phyloP scores from a whole-genome alignment of 495 filamentous ascomycete genomes.

The Aspergillus indologenus region DNA sequence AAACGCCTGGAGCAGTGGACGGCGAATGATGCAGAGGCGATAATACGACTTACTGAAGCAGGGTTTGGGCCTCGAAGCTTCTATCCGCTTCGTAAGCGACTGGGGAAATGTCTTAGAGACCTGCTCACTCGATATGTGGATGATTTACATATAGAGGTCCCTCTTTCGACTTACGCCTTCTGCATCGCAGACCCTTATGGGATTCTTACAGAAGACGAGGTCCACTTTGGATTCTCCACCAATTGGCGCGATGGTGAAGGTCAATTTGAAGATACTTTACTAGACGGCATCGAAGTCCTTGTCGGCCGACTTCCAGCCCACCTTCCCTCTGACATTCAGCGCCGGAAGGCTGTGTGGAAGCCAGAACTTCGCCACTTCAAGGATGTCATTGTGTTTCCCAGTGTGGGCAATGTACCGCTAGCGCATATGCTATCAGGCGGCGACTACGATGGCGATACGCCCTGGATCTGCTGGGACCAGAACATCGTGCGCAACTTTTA shows the following conservation, averaged over 20 bases:
- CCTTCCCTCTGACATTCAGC: conserved; percentile 78
- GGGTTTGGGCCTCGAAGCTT: conserved; percentile 64
- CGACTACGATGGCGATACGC: conserved; percentile 91
- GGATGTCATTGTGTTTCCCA: conserved; percentile 84
- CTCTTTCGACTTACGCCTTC: conserved; percentile 70
- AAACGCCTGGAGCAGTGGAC: conserved; percentile 38
- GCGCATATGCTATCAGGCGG: conserved; percentile 85
- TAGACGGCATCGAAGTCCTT: conserved; percentile 71
- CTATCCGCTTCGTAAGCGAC: conserved; percentile 54
- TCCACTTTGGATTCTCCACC: conserved; percentile 76
- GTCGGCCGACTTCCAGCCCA: conserved; percentile 84
- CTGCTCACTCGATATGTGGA: conserved; percentile 55
- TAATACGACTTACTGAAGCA: conserved; percentile 44
- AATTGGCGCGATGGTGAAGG: conserved; percentile 55
- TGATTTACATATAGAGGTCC: conserved; percentile 68
- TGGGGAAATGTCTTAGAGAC: conserved; percentile 51
- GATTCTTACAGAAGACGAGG: conserved; percentile 67
- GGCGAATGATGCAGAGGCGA: conserved; percentile 29
- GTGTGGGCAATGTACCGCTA: conserved; percentile 63
- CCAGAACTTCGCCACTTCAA: conserved; percentile 69
- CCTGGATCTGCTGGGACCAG: conserved; percentile 88
- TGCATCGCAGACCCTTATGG: conserved; percentile 79
- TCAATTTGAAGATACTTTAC: conserved; percentile 55
- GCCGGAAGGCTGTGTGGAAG: conserved; percentile 61
- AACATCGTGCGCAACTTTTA: conserved; percentile 68